Base-by-base conservation (phyloP, 2,329 filamentous ascomycete species). In the Grosmannia huntii region DNA sequence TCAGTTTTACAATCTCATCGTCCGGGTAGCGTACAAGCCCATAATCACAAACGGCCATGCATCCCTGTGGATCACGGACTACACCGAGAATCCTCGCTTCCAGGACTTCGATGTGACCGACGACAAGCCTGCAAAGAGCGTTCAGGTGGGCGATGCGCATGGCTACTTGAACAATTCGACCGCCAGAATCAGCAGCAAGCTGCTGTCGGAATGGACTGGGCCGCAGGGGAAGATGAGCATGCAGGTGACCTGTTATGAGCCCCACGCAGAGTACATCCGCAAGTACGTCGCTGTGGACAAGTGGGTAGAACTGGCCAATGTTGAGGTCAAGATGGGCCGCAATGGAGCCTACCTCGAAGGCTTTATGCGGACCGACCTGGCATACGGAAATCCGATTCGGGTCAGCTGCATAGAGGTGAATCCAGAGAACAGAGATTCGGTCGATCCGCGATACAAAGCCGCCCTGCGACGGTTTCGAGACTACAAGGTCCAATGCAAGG, bases 61-160 rank as follows among this genome's bases (percentile, higher is more conserved):
- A 14, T 81, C 82, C 5, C 62, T 96, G 0, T 90, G 90, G 74
- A 73, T 95, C 21, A 87, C 88, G 0, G 91, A 96, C 69, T 96
- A 91, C 68, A 95, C 90, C 0, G 72, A 81, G 55, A 89, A 96
- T 65, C 66, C 75, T 0, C 60, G 66, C 1, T 83, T 96, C 59
- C 85, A 78, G 62, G 70, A 83, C 41, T 82, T 72, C 54, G 65
- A 66, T 12, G 70, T 65, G 60, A 14, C 50, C 31, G 66, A 67
- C 27, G 65, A 61, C 23, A 62, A 69, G 3, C 61, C 4, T 66
- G 68, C 5, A 48, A 77, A 82, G 53, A 79, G 79, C 4, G 81
- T 86, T 63, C 68, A 58, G 16, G 52, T 56, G 6, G 64, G 60
- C 19, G 60, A 64, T 33, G 59, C 73, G 0, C 81, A 73, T 60